Conservation (phyloP, 768 basidiomycete species). For the Omphalotus guepiniiformis region DNA sequence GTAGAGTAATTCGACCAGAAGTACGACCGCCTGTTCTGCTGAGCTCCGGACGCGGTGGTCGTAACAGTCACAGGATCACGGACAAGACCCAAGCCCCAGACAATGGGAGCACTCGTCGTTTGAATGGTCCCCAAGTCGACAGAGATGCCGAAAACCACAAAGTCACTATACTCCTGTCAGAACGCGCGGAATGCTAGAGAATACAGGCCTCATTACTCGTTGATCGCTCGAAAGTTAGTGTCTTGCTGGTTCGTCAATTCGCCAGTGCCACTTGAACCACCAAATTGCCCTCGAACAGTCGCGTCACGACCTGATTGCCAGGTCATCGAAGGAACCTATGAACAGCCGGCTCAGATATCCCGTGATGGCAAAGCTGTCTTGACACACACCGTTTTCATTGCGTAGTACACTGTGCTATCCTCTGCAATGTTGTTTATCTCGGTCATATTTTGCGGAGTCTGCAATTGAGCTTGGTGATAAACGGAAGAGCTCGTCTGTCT, state of each 20-base stretch:
- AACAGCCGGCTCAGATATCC: background rate
- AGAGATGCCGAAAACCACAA: slow-evolving; percentile 11
- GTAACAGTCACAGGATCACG: slow-evolving; percentile 11
- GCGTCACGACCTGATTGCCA: slow-evolving; percentile 8
- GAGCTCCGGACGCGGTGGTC: background rate
- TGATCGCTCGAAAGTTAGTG: slow-evolving; percentile 10
- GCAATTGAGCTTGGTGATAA: slow-evolving; percentile 8
- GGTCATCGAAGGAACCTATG: slow-evolving; percentile 1
- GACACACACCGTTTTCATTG: background rate
- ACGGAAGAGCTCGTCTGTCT: slow-evolving; percentile 2
- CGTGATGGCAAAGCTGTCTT: background rate
- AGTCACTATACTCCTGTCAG: slow-evolving; percentile 5
- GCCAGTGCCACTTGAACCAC: slow-evolving; percentile 5
- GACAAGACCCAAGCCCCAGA: slow-evolving; percentile 14
- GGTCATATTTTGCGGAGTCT: slow-evolving; percentile 6
- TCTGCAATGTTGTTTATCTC: slow-evolving; percentile 12
- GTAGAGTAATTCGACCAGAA: slow-evolving; percentile 12
- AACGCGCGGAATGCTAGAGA: background rate
- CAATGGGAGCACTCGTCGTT: slow-evolving; percentile 9
- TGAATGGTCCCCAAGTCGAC: slow-evolving; percentile 10
- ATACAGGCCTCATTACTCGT: background rate
- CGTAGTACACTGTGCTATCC: slow-evolving; percentile 12
- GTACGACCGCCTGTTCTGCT: slow-evolving; percentile 10
- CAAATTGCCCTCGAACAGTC: slow-evolving; percentile 8
- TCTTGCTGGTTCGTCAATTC: slow-evolving; percentile 1